Conservation (phyloP, 2,329 filamentous ascomycete genomes). For the Podosphaera fusca region DNA sequence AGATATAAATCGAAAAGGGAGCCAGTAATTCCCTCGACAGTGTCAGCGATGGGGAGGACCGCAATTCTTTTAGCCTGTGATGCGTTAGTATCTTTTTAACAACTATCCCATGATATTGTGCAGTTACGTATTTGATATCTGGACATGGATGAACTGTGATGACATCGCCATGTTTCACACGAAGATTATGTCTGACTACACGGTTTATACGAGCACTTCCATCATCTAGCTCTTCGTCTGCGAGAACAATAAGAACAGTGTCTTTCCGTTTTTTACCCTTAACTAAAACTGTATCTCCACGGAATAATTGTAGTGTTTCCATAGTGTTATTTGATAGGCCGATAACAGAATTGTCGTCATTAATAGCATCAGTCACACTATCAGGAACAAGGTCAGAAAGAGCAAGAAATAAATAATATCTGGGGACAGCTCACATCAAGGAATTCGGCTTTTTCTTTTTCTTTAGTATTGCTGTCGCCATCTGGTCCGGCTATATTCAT, state of each 20-base stretch:
- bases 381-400: slow-evolving; percentile 16
- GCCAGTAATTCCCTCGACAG: slow-evolving; percentile 89
- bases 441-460: slow-evolving; percentile 99
- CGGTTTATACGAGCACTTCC: slow-evolving; percentile 94
- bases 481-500: slow-evolving; percentile 52
- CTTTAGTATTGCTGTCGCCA: slow-evolving; percentile 88
- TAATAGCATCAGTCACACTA: slow-evolving; percentile 92
- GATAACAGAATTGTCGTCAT: slow-evolving; percentile 99
- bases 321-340: slow-evolving; percentile 96
- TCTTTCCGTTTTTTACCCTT: slow-evolving; percentile 99
- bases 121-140: slow-evolving; percentile 96
- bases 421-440: slow-evolving; percentile 50
- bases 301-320: slow-evolving; percentile 95
- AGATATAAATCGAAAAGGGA: slow-evolving; percentile 98
- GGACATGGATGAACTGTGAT: slow-evolving; percentile 94
- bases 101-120: neutral
- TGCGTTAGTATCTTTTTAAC: slow-evolving; percentile 8
- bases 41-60: slow-evolving; percentile 93
- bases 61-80: slow-evolving; percentile 88
- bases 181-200: slow-evolving; percentile 91
- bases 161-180: slow-evolving; percentile 95
- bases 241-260: slow-evolving; percentile 89
- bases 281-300: slow-evolving; percentile 90
- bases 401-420: neutral
- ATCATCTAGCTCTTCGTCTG: slow-evolving; percentile 94